A percentile compares a stretch with the other conserved stretches of the same genome.
These are phyloP conservation scores for Penicillium robsamsonii DNA, from an alignment of 495 filamentous ascomycete species.

Conservation along the genomic window DNA sequence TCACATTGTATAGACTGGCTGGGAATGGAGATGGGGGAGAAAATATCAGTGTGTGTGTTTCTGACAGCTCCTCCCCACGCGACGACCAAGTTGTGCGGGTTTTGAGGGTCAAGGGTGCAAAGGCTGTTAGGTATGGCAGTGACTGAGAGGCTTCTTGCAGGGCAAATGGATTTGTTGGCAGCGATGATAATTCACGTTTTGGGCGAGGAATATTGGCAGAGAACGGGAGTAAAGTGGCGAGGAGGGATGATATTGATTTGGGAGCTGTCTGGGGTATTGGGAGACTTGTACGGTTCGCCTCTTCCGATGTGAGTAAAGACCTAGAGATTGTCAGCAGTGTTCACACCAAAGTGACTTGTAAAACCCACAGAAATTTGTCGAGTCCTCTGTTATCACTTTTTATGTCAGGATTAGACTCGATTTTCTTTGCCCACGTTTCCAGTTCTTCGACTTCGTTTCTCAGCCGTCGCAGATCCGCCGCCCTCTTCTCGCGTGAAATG, in stretches of 20 bases:
- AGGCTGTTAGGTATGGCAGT: conserved; percentile 36
- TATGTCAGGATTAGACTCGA: conserved; percentile 27
- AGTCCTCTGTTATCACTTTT: conserved; percentile 16
- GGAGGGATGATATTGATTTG: conserved; percentile 37
- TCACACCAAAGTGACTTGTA: not conserved
- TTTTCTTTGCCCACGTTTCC: conserved; percentile 34
- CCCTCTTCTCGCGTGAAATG: conserved; percentile 30
- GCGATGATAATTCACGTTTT: conserved; percentile 21
- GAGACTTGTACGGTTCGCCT: conserved; percentile 23
- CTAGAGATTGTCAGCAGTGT: conserved; percentile 24
- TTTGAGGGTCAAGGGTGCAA: conserved; percentile 38
- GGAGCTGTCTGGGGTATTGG: conserved; percentile 13
- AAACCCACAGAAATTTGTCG: conserved; percentile 34
- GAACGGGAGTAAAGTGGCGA: conserved; percentile 44
- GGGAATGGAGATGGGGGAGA: conserved; percentile 42
- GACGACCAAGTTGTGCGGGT: conserved; percentile 27
- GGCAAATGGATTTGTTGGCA: conserved; percentile 39
- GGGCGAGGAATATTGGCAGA: conserved; percentile 31
- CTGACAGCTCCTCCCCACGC: conserved; percentile 20
- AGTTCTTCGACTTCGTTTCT: conserved; percentile 40
- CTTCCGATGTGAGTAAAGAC: conserved; percentile 26
- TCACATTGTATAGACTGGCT: conserved; percentile 32
- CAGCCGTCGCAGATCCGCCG: conserved; percentile 32
- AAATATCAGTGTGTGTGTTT: conserved; percentile 40
- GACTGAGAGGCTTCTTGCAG: conserved; percentile 30